Conservation (phyloP, 2,329 filamentous ascomycete species). For the Coccinonectria pachysandricola region DNA sequence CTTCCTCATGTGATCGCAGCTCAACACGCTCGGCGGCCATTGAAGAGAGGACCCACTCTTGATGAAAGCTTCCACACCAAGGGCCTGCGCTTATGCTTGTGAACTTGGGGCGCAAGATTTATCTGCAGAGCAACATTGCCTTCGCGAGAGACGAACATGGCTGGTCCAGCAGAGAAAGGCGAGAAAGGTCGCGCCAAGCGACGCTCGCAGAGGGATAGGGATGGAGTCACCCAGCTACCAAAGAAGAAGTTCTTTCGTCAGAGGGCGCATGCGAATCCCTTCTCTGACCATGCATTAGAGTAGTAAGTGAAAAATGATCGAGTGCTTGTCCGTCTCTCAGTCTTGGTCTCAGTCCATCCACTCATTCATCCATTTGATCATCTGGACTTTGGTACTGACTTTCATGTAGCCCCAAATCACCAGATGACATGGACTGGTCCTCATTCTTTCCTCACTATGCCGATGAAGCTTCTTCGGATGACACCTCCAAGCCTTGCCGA, state of each 20-base stretch:
- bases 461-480: slow-evolving; percentile 24
- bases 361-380: no score
- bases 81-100: slow-evolving; percentile 2
- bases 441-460: slow-evolving; percentile 69
- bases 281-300: slow-evolving; percentile 81
- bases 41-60: slow-evolving; percentile 6
- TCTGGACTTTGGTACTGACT: no score
- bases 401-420: slow-evolving; percentile 57
- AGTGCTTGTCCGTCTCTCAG: no score
- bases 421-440: slow-evolving; percentile 86
- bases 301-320: slow-evolving; percentile 69
- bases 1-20: slow-evolving; percentile 11
- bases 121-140: slow-evolving; percentile 4
- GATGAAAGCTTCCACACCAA: slow-evolving; percentile 2
- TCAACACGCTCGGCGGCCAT: slow-evolving; percentile 6
- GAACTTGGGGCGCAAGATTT: slow-evolving; percentile 1
- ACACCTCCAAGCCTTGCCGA: slow-evolving; percentile 15
- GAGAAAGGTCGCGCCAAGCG: slow-evolving; percentile 60
- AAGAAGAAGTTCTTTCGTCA: slow-evolving; percentile 96
- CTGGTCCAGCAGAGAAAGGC: slow-evolving; percentile 38
- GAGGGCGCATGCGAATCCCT: slow-evolving; percentile 93
- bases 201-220: slow-evolving; percentile 42
- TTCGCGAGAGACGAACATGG: slow-evolving; percentile 8
- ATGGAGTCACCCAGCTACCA: slow-evolving; percentile 54
- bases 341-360: no score